phyloP scores from a whole-genome alignment of 257 asterid genomes.

The Osmanthus fragrans region DNA sequence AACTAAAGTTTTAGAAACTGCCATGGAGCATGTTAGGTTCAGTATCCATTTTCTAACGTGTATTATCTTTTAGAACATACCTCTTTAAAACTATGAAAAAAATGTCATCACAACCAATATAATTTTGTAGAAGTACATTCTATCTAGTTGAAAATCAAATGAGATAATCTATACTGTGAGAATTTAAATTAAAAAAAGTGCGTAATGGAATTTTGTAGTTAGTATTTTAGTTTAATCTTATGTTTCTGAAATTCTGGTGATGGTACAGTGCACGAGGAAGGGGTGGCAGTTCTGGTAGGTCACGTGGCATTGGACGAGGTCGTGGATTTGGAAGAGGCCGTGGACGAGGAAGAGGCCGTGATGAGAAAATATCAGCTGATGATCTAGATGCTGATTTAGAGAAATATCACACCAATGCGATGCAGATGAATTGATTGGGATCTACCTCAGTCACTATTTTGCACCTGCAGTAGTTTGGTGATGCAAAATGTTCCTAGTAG shows the following conservation, averaged over 20 bases:
- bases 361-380: constrained; percentile 61
- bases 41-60: neutral
- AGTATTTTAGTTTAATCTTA: neutral
- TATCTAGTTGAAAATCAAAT: neutral
- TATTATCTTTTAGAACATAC: neutral
- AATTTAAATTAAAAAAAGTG: no score
- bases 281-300: constrained; percentile 46
- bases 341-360: constrained; percentile 53
- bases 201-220: neutral
- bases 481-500: neutral
- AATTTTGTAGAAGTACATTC: neutral
- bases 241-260: neutral
- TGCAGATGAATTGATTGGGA: constrained; percentile 40
- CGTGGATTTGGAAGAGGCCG: constrained; percentile 49
- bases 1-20: neutral
- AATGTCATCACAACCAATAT: neutral
- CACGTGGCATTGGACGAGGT: constrained; percentile 43
- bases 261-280: constrained; percentile 33
- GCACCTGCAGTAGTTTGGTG: constrained; percentile 5
- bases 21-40: neutral
- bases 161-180: no score
- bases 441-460: constrained; percentile 4
- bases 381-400: constrained; percentile 76
- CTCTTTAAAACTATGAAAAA: neutral
- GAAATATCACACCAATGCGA: constrained; percentile 59